phyloP scores from a whole-genome alignment of 257 asterid species.

The Lycium ferocissimum region DNA sequence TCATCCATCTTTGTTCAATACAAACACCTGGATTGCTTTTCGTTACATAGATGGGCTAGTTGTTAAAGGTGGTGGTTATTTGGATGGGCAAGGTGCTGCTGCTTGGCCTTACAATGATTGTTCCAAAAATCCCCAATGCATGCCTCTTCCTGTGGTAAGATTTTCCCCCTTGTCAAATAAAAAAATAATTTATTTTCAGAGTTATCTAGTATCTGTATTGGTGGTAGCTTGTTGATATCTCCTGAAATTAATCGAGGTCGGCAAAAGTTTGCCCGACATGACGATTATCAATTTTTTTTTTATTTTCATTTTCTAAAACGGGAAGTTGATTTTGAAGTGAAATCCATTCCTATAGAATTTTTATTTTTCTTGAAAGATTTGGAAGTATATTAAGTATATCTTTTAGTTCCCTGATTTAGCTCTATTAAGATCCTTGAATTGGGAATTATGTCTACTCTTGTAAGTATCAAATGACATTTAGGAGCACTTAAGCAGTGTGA shows the following conservation, averaged over 20 bases:
- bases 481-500: background rate
- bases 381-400: background rate
- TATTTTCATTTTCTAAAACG: background rate
- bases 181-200: background rate
- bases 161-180: background rate
- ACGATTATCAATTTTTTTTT: background rate
- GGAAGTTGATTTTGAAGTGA: background rate
- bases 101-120: constrained; percentile 85
- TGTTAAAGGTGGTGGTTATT: constrained; percentile 68
- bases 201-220: background rate
- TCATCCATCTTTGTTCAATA: constrained; percentile 35
- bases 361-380: background rate
- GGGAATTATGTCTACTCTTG: background rate
- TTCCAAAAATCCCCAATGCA: constrained; percentile 48
- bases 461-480: background rate
- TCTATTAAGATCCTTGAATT: background rate
- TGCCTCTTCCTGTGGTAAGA: constrained; percentile 67
- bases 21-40: constrained; percentile 74
- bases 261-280: background rate
- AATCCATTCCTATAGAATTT: background rate
- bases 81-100: constrained; percentile 72
- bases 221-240: background rate
- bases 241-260: background rate
- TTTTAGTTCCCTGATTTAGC: background rate
- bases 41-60: constrained; percentile 50